Percentiles rank a stretch among this genome's conserved stretches.
Conservation (phyloP, 495 filamentous ascomycete species). For the Penicillium pancosmium region DNA sequence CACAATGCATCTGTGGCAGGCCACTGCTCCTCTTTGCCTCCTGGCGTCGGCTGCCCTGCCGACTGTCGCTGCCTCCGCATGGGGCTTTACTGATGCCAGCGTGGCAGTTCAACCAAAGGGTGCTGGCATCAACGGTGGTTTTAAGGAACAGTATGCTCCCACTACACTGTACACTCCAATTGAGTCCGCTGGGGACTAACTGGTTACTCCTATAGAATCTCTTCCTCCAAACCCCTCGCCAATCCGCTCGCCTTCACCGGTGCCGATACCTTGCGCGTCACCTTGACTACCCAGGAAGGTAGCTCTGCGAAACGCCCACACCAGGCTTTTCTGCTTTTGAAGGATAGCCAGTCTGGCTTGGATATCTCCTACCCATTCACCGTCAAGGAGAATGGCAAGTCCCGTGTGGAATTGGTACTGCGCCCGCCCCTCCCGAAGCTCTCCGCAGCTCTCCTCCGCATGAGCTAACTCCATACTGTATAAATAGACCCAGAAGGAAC, state of each 20-base stretch:
- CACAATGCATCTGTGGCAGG: slow-evolving; percentile 48
- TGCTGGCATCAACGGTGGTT: slow-evolving; percentile 59
- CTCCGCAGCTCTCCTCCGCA: not conserved
- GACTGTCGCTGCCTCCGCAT: slow-evolving; percentile 67
- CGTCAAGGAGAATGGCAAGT: slow-evolving; percentile 87
- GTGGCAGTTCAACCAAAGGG: slow-evolving; percentile 75
- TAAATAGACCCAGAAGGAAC: slow-evolving; percentile 79
- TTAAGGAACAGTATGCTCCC: slow-evolving; percentile 70
- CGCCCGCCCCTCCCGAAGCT: slow-evolving; percentile 25
- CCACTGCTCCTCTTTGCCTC: slow-evolving; percentile 42
- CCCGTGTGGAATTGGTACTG: slow-evolving; percentile 75
- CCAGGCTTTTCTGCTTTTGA: slow-evolving; percentile 86
- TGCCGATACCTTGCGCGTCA: slow-evolving; percentile 78
- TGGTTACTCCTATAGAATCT: slow-evolving; percentile 54
- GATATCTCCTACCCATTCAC: slow-evolving; percentile 88
- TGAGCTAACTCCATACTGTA: slow-evolving; percentile 5
- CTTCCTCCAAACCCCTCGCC: slow-evolving; percentile 61
- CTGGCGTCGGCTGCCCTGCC: slow-evolving; percentile 42
- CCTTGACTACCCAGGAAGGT: slow-evolving; percentile 78
- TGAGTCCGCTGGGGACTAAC: slow-evolving; percentile 13
- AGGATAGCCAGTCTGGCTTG: slow-evolving; percentile 71
- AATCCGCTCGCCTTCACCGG: slow-evolving; percentile 65
- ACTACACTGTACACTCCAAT: not conserved
- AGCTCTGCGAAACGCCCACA: slow-evolving; percentile 81
- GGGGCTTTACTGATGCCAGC: slow-evolving; percentile 85